Conservation (phyloP, 2,329 filamentous ascomycete genomes). For the Cercospora beticola region DNA sequence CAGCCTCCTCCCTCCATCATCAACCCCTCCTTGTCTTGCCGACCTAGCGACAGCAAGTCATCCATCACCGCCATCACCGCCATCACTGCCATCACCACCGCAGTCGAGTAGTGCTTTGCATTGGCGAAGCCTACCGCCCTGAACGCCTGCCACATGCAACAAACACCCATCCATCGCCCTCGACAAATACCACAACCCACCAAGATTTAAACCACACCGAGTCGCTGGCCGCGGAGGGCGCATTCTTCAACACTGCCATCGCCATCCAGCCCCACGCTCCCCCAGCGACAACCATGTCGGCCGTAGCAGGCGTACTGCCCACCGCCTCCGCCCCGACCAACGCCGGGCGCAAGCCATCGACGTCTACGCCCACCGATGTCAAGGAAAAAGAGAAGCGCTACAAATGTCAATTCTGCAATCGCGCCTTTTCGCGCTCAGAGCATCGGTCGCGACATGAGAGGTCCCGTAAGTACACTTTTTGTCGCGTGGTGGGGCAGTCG, state of each 20-base stretch:
- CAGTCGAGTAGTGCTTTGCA: neutral
- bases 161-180: constrained; percentile 3
- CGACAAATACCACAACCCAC: constrained; percentile 19
- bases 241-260: constrained; percentile 18
- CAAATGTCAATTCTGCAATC: constrained; percentile 68
- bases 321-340: constrained; percentile 63
- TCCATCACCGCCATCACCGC: neutral
- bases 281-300: constrained; percentile 57
- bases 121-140: neutral
- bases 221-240: constrained; percentile 29
- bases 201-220: constrained; percentile 23
- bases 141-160: neutral
- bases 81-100: neutral
- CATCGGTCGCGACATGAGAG: constrained; percentile 95
- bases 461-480: constrained; percentile 73
- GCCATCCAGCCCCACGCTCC: neutral
- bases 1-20: neutral
- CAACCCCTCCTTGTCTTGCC: neutral
- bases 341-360: constrained; percentile 44
- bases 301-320: constrained; percentile 56
- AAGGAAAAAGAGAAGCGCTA: constrained; percentile 79
- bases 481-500: constrained; percentile 21
- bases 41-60: neutral
- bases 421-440: constrained; percentile 95
- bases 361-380: too few species aligned